Evolutionary conservation across 805 yeast genomes (phyloP), one percentile per base, ranked within the genome.

Genomic region (Metahyphopichia silvanorum): DNA sequence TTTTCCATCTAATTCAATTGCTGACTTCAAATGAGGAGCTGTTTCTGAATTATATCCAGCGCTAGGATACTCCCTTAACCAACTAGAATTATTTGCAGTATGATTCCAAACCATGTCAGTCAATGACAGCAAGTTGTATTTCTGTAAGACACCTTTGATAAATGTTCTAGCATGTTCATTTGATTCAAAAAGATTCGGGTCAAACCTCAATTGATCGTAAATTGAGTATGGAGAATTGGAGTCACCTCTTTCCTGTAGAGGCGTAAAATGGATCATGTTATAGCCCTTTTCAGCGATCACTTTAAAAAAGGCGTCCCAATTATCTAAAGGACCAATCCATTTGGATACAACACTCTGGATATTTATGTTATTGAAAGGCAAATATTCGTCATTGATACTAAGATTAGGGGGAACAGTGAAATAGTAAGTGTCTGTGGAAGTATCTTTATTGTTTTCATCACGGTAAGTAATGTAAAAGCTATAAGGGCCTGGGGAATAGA

Each of bases 221-320:
- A 91, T 86, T 3, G 96, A 86, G 53, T 89, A 91, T 0, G 98
- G 98, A 5, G 97, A 89, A 55, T 89, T 76, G 1, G 96, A 85
- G 40, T 72, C 82, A 21, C 98, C 98, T 35, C 98, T 71, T 42
- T 79, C 63, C 59, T 91, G 96, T 45, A 91, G 67, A 0, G 98
- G 98, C 5, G 97, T 89, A 56, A 91, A 91, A 64, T 91, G 98
- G 27, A 93, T 68, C 96, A 91, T 86, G 57, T 93, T 93, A 65
- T 91, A 91, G 14, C 93, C 89, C 57, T 93, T 93, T 6, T 60
- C 53, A 11, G 80, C 60, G 27, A 91, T 73, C 28, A 74, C 73
- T 1, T 56, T 53, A 37, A 91, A 84, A 35, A 84, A 63, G 1
- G 60, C 53, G 35, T 76, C 76, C 98, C 98, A 91, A 10, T 74